Evolutionary conservation across 495 filamentous ascomycete genomes (phyloP).

Genomic region (Apiosordaria backusii): DNA sequence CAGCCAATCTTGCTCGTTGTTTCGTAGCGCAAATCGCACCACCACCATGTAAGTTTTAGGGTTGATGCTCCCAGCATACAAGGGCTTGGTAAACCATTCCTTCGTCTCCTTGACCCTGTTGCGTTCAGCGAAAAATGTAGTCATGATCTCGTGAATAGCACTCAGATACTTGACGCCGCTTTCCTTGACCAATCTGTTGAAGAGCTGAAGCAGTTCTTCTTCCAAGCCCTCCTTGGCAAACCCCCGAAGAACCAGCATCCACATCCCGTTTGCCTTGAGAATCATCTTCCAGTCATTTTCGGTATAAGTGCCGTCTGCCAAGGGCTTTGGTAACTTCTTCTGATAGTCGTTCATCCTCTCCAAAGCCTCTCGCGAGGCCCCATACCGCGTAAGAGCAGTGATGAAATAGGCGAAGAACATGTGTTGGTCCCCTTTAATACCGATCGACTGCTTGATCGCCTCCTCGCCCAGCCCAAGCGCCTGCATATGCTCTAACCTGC

Average conservation of each 20-base stretch:
- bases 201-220: conserved; percentile 46
- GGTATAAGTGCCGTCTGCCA: background rate
- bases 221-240: conserved; percentile 62
- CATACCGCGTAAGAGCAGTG: conserved; percentile 54
- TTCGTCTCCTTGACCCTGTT: conserved; percentile 54
- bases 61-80: conserved; percentile 38
- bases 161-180: conserved; percentile 34
- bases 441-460: conserved; percentile 36
- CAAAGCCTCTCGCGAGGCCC: conserved; percentile 56
- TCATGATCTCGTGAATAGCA: conserved; percentile 47
- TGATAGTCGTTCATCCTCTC: conserved; percentile 47
- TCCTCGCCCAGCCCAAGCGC: conserved; percentile 35
- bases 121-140: conserved; percentile 47
- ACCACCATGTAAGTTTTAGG: conserved; percentile 48
- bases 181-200: conserved; percentile 29
- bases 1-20: conserved; percentile 61
- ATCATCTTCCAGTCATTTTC: conserved; percentile 24
- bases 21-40: conserved; percentile 48
- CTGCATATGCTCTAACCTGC: conserved; percentile 19
- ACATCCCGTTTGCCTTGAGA: conserved; percentile 42
- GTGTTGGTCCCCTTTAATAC: conserved; percentile 14
- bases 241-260: conserved; percentile 60
- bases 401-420: conserved; percentile 51
- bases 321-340: conserved; percentile 7
- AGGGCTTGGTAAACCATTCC: conserved; percentile 61